A percentile compares a stretch with the other conserved stretches of the same genome.
phyloP scores from a whole-genome alignment of 257 asterid species.

The Nicotiana otophora region DNA sequence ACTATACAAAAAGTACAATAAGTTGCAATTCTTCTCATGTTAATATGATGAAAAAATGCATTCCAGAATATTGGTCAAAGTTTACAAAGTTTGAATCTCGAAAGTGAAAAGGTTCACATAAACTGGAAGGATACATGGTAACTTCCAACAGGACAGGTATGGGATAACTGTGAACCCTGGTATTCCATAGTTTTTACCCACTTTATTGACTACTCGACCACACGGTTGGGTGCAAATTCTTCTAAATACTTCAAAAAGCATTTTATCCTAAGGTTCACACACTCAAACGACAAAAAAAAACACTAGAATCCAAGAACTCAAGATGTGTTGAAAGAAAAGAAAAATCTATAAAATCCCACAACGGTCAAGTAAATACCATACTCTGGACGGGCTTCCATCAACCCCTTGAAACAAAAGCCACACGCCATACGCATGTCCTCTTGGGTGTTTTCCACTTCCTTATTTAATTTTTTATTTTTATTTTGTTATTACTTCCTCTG shows the following conservation, averaged over 20 bases:
- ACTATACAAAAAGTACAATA: too few relatives aligned
- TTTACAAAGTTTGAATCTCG: too few relatives aligned
- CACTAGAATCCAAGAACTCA: background rate
- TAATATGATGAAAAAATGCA: too few relatives aligned
- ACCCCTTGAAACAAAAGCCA: too few relatives aligned
- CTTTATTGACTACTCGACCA: background rate
- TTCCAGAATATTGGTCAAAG: too few relatives aligned
- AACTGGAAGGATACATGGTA: background rate
- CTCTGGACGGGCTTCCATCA: too few relatives aligned
- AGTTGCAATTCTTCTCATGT: too few relatives aligned
- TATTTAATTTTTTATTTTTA: too few relatives aligned
- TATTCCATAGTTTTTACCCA: background rate
- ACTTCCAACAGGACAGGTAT: background rate
- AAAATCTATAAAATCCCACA: background rate
- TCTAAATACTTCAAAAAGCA: background rate
- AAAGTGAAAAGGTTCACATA: too few relatives aligned
- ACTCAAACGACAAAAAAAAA: background rate
- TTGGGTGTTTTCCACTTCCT: too few relatives aligned
- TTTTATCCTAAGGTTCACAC: background rate
- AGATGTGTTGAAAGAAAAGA: background rate
- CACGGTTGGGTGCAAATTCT: background rate
- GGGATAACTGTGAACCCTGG: background rate
- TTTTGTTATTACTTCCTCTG: too few relatives aligned
- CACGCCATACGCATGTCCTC: too few relatives aligned
- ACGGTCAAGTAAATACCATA: background rate